Evolutionary conservation across 2,329 filamentous ascomycete genomes (phyloP).

Genomic region (Diplodia seriata): DNA sequence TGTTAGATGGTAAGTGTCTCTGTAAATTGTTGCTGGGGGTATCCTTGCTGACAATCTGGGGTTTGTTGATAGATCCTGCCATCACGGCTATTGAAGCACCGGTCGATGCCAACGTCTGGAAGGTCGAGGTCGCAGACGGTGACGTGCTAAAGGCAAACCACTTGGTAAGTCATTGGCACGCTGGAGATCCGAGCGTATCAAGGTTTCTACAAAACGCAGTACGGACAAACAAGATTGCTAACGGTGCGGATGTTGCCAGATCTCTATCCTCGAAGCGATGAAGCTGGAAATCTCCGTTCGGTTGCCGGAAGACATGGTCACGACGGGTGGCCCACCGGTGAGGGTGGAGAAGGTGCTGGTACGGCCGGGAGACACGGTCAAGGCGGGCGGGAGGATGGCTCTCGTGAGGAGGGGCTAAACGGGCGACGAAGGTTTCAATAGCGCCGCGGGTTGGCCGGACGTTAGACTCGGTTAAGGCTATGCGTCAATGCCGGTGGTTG

Average conservation of each 20-base stretch:
- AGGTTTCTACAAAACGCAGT: not conserved
- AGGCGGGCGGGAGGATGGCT: conserved; percentile 46
- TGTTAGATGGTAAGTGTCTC: conserved; percentile 53
- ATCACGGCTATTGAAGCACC: conserved; percentile 51
- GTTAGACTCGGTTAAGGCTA: not conserved
- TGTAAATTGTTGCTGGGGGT: not conserved
- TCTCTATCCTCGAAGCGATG: conserved; percentile 56
- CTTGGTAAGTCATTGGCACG: conserved; percentile 36
- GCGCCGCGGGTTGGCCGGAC: not conserved
- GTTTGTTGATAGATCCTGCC: conserved; percentile 38
- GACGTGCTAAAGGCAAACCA: conserved; percentile 45
- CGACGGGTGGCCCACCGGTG: conserved; percentile 31
- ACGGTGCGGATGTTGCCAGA: conserved; percentile 33
- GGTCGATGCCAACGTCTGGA: conserved; percentile 57
- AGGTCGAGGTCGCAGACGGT: conserved; percentile 50
- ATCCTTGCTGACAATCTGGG: conserved; percentile 33
- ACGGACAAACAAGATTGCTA: not conserved
- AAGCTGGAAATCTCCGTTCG: conserved; percentile 57
- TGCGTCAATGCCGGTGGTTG: conserved; percentile 7
- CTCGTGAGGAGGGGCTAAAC: conserved; percentile 36
- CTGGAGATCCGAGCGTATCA: not conserved
- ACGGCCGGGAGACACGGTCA: conserved; percentile 50
- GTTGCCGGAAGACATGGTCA: conserved; percentile 43
- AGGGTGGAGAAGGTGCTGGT: conserved; percentile 53
- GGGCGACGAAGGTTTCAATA: not conserved